Conservation (phyloP, 495 filamentous ascomycete species). For the Evernia prunastri region DNA sequence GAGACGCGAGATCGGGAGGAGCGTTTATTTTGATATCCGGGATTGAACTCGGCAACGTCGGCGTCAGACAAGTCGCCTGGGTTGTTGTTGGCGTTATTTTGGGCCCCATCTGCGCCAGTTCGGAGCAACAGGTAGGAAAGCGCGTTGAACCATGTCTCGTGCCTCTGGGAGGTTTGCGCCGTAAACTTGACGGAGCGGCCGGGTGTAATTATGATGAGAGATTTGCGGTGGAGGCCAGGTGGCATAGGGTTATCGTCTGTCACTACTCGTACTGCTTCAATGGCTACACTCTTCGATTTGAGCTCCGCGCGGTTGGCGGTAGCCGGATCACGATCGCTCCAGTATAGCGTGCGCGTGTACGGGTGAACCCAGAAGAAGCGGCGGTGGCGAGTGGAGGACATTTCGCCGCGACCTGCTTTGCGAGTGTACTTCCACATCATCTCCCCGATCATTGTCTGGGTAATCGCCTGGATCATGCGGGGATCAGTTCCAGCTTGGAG, state of each 20-base stretch:
- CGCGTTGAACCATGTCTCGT: slow-evolving; percentile 98
- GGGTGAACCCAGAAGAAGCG: slow-evolving; percentile 99
- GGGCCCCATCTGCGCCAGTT: slow-evolving; percentile 37
- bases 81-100: slow-evolving; percentile 26
- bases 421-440: slow-evolving; percentile 99
- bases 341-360: slow-evolving; percentile 94
- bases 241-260: slow-evolving; percentile 94
- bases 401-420: slow-evolving; percentile 74
- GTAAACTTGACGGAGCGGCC: slow-evolving; percentile 87
- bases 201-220: slow-evolving; percentile 82
- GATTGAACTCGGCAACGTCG: slow-evolving; percentile 88
- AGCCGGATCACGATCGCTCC: slow-evolving; percentile 86
- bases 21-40: slow-evolving; percentile 48
- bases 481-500: slow-evolving; percentile 71
- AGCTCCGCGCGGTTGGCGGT: slow-evolving; percentile 68
- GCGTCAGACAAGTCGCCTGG: slow-evolving; percentile 57
- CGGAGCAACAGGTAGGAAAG: slow-evolving; percentile 85
- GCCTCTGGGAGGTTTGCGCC: slow-evolving; percentile 83
- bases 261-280: slow-evolving; percentile 89
- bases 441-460: slow-evolving; percentile 99
- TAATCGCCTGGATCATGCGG: slow-evolving; percentile 98
- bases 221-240: slow-evolving; percentile 88
- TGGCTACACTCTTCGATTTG: slow-evolving; percentile 89
- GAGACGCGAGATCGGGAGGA: slow-evolving; percentile 56
- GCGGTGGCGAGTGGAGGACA: slow-evolving; percentile 82